phyloP scores from a whole-genome alignment of 2,329 filamentous ascomycete genomes.

The Hymenotorrendiella dingleyae region DNA sequence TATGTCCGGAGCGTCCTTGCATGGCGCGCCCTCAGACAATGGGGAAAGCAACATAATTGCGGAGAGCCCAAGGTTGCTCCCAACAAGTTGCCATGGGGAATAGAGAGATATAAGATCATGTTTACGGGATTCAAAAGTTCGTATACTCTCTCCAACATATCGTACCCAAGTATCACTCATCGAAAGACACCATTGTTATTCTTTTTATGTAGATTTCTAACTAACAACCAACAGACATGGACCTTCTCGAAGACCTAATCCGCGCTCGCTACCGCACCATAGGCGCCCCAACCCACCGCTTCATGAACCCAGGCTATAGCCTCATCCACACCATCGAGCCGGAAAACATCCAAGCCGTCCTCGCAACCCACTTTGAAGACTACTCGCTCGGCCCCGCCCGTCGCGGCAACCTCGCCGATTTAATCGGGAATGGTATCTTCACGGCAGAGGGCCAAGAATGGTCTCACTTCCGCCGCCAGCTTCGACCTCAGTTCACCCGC shows the following conservation, averaged over 20 bases:
- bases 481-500: constrained; percentile 34
- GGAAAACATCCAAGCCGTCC: constrained; percentile 29
- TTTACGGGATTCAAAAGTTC: constrained; percentile 15
- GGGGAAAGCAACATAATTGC: constrained; percentile 18
- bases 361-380: constrained; percentile 31
- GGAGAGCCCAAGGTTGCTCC: constrained; percentile 8
- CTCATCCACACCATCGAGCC: constrained; percentile 39
- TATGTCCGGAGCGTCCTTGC: constrained; percentile 11
- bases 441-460: constrained; percentile 34
- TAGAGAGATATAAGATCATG: constrained; percentile 14
- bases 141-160: neutral
- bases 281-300: constrained; percentile 12
- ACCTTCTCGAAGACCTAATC: constrained; percentile 22
- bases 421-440: constrained; percentile 36
- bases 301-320: constrained; percentile 8
- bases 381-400: constrained; percentile 31
- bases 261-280: constrained; percentile 9
- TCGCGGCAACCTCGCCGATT: constrained; percentile 24
- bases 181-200: too few relatives aligned
- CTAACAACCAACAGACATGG: constrained; percentile 14
- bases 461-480: constrained; percentile 33
- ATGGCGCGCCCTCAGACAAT: constrained; percentile 18
- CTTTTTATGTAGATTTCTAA: too few relatives aligned
- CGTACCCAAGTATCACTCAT: too few relatives aligned
- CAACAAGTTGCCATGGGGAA: constrained; percentile 17